Evolutionary conservation across 2,329 filamentous ascomycete genomes (phyloP), one percentile per base, ranked within the genome.

Genomic region (Exophiala xenobiotica): DNA sequence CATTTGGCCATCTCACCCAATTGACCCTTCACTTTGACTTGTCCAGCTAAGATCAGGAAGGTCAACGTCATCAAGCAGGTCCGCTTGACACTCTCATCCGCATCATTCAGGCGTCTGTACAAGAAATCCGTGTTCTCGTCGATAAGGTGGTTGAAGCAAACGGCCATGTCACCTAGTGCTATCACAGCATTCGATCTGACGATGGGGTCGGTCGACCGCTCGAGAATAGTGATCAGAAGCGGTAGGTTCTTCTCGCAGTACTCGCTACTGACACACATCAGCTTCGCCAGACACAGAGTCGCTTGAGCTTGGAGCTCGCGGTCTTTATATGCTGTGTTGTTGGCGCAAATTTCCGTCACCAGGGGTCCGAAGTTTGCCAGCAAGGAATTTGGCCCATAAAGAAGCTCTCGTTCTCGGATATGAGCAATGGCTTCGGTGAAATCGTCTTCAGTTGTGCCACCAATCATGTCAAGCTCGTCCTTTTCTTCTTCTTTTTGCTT

Each of bases 1-100:
- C 93, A 99, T 74, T 99, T 99, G 50, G 93, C 93, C 93, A 99
- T 99, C 74, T 97, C 92, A 42, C 93, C 93, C 8, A 99, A 77
- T 70, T 99, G 93, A 20, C 93, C 93, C 77, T 99, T 99, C 70
- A 99, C 93, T 78, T 99, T 99, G 74, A 99, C 92, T 71, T 99
- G 93, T 20, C 95, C 93, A 0, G 93, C 93, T 38, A 99, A 74
- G 63, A 99, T 99, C 50, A 99, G 74, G 78, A 99, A 99, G 0
- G 95, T 99, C 61, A 99, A 74, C 1, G 95, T 99, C 93, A 97
- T 99, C 18, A 99, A 79, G 70, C 93, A 99, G 0, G 95, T 99
- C 8, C 93, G 85, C 77, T 97, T 99, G 56, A 99, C 93, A 2
- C 87, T 92, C 18, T 83, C 82, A 62, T 96, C 91, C 12, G 81